Conservation (phyloP, 164 flowering plant species). For the Magnolia sinica region DNA sequence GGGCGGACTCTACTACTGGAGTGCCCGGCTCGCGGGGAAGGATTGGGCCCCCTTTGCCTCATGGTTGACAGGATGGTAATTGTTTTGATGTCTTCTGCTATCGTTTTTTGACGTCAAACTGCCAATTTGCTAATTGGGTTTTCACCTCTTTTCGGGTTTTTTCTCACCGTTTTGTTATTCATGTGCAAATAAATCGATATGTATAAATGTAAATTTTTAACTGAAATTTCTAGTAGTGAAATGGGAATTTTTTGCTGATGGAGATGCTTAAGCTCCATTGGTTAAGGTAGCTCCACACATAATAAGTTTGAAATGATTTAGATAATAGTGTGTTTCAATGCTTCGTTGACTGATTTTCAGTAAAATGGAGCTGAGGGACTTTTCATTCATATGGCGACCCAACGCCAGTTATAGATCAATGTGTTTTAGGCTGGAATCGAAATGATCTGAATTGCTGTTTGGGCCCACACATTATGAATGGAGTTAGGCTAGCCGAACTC, state of each 20-base stretch:
- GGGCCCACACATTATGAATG: no score
- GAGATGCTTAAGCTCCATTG: no score
- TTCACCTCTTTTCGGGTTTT: background rate
- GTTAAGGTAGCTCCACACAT: no score
- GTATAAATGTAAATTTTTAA: background rate
- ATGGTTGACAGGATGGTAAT: slow-evolving; percentile 96
- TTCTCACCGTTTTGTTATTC: background rate
- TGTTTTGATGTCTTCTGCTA: background rate
- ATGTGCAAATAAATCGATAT: background rate
- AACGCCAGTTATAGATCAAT: no score
- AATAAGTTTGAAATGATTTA: no score
- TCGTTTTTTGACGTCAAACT: background rate
- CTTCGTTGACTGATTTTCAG: no score
- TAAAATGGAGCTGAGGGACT: no score
- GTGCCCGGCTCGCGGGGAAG: slow-evolving; percentile 87
- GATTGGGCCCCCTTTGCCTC: slow-evolving; percentile 97
- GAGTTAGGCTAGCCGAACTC: no score
- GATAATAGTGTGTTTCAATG: no score
- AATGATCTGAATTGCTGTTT: no score
- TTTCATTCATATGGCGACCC: no score
- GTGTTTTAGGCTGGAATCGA: no score
- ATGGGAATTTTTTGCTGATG: background rate
- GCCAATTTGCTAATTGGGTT: background rate
- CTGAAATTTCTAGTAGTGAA: background rate
- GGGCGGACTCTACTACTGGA: slow-evolving; percentile 94